phyloP scores from a whole-genome alignment of 352 stramenopile genomes.

The Pythium dissimile region DNA sequence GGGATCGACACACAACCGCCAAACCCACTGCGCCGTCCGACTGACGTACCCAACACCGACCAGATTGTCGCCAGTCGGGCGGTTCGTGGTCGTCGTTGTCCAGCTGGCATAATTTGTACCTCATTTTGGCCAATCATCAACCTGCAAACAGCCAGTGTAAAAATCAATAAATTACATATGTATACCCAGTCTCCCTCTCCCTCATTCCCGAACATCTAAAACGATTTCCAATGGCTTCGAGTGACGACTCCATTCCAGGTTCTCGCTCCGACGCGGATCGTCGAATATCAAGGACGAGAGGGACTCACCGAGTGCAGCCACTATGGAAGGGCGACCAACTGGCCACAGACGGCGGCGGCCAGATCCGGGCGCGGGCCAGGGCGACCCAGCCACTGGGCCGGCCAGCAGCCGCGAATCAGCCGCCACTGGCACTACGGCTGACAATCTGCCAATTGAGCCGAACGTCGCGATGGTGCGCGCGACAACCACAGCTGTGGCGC shows the following conservation, averaged over 20 bases:
- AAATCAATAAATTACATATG: conserved; percentile 11
- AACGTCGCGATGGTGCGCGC: conserved; percentile 8
- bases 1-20: too few species aligned
- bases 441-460: too few species aligned
- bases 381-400: background rate
- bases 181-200: conserved; percentile 2
- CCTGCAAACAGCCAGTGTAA: conserved; percentile 7
- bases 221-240: conserved; percentile 33
- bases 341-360: conserved; percentile 4
- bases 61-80: too few species aligned
- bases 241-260: conserved; percentile 21
- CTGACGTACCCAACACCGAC: background rate
- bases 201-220: conserved; percentile 10
- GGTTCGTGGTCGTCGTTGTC: background rate
- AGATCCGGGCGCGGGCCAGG: background rate
- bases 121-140: conserved; percentile 16
- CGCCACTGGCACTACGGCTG: background rate
- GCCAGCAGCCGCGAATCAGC: background rate
- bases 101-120: too few species aligned
- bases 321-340: conserved; percentile 7
- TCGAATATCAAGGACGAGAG: conserved; percentile 18
- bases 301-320: conserved; percentile 4
- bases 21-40: too few species aligned
- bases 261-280: conserved; percentile 16
- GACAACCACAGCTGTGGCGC: background rate